A percentile compares a stretch with the other conserved stretches of the same genome.
Conservation (phyloP, 1,139 yeast species). For the Protomyces macrosporus region DNA sequence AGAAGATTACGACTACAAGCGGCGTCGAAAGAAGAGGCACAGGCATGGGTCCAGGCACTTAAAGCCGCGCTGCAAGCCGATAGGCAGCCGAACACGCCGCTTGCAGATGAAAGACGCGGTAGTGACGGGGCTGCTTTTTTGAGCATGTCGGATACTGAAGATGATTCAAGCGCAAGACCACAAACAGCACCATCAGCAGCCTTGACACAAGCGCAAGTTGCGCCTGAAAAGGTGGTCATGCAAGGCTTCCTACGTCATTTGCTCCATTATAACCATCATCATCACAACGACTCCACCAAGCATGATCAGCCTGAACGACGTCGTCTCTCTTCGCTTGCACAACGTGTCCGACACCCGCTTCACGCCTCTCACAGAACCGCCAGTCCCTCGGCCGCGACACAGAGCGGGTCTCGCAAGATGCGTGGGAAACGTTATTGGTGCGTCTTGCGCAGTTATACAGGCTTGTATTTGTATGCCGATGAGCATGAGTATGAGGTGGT, state of each 20-base stretch:
- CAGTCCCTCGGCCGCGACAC: background rate
- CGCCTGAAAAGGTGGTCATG: slow-evolving; percentile 18
- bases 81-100: background rate
- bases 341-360: background rate
- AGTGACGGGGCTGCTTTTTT: background rate
- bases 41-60: slow-evolving; percentile 44
- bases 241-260: slow-evolving; percentile 12
- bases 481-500: background rate
- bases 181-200: background rate
- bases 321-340: background rate
- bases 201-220: background rate
- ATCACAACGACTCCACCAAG: background rate
- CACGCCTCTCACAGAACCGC: background rate
- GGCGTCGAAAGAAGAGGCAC: slow-evolving; percentile 39
- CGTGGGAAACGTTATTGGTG: background rate
- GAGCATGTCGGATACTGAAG: background rate
- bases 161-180: background rate
- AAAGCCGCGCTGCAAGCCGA: slow-evolving; percentile 37
- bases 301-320: background rate
- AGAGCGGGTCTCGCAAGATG: background rate
- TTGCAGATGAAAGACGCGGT: background rate
- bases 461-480: background rate
- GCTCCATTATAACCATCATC: background rate
- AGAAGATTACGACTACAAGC: slow-evolving; percentile 47
- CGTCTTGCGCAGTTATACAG: background rate